Evolutionary conservation across 495 filamentous ascomycete species (phyloP).

Genomic region (Penicillium silybi): DNA sequence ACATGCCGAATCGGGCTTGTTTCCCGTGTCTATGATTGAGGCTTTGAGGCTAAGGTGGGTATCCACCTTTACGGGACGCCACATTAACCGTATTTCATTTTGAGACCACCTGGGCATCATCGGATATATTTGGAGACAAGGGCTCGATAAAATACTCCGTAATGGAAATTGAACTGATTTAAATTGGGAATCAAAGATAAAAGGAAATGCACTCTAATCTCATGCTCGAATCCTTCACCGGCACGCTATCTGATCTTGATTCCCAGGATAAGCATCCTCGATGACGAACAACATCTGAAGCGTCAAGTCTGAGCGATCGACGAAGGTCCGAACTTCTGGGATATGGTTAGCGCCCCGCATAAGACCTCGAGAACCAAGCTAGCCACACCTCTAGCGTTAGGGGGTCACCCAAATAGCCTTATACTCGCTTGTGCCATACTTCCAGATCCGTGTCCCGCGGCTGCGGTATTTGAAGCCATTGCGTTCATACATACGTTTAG

Average conservation of each 20-base stretch:
- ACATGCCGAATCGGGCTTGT: neutral
- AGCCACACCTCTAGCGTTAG: slow-evolving; percentile 1
- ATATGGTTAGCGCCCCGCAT: neutral
- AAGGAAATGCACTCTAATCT: neutral
- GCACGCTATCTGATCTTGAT: neutral
- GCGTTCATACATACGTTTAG: neutral
- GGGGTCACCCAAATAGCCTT: slow-evolving; percentile 4
- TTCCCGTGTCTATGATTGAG: neutral
- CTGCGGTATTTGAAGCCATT: neutral
- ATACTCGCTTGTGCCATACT: slow-evolving; percentile 2
- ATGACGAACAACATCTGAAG: neutral
- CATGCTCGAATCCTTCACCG: neutral
- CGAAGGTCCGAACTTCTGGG: neutral
- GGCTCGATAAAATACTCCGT: neutral
- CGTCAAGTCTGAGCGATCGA: neutral
- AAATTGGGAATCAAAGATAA: neutral
- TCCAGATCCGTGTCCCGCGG: neutral
- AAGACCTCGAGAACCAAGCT: slow-evolving; percentile 5
- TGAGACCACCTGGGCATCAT: too few species aligned
- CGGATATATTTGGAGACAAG: neutral
- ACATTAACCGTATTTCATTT: neutral
- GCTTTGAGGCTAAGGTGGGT: neutral
- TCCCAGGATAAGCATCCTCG: neutral
- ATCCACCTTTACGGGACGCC: neutral
- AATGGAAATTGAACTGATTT: neutral